These are phyloP conservation scores for Scedosporium apiospermum DNA, from an alignment of 2,329 filamentous ascomycete species.

Conservation along the genomic window DNA sequence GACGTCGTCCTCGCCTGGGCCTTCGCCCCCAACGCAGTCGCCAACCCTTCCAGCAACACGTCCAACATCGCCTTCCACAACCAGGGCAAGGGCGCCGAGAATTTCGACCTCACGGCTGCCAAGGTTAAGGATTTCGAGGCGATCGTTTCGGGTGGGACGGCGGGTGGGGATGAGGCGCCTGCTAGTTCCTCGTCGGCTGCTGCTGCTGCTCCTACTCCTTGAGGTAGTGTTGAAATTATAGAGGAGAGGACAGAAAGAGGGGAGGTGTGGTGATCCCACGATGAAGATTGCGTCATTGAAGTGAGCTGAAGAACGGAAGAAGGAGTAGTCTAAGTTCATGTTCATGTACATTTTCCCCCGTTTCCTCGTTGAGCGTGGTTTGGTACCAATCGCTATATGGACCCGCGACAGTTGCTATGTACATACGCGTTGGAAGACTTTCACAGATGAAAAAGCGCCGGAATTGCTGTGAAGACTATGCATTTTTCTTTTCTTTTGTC, in stretches of 20 bases:
- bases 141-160: neutral
- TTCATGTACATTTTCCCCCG: neutral
- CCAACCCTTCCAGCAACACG: constrained; percentile 24
- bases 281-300: neutral
- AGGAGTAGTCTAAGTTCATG: neutral
- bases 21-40: constrained; percentile 24
- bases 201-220: neutral
- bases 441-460: neutral
- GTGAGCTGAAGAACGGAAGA: neutral
- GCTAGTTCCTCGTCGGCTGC: neutral
- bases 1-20: constrained; percentile 29
- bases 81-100: constrained; percentile 26
- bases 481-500: neutral
- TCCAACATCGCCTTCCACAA: constrained; percentile 32
- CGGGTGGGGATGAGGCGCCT: neutral
- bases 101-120: constrained; percentile 23
- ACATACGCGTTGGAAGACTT: neutral
- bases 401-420: neutral
- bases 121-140: constrained; percentile 21
- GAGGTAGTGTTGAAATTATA: neutral
- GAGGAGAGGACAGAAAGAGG: too few species aligned
- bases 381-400: neutral
- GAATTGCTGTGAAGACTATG: too few species aligned
- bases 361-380: neutral
- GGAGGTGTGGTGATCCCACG: neutral